Conservation (phyloP, 768 basidiomycete genomes). For the Boletus edulis region DNA sequence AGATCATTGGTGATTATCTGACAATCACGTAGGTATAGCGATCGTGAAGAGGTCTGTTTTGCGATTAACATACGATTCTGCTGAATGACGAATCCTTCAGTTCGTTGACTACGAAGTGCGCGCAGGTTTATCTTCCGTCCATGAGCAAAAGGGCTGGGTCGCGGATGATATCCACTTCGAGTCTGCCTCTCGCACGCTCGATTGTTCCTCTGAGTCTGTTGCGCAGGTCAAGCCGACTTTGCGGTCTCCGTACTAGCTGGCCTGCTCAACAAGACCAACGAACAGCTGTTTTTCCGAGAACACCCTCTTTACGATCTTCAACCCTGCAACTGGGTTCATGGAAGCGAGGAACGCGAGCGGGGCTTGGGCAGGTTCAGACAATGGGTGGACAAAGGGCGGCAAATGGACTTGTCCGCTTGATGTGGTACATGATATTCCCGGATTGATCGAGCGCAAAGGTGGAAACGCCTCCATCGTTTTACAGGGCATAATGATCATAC, state of each 20-base stretch:
- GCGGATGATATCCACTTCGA: constrained; percentile 81
- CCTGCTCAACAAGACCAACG: too few relatives aligned
- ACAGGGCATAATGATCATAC: constrained; percentile 78
- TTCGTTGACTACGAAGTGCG: constrained; percentile 81
- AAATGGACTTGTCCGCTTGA: constrained; percentile 78
- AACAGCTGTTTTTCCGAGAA: too few relatives aligned
- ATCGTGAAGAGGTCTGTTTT: constrained; percentile 62
- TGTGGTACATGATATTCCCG: constrained; percentile 74
- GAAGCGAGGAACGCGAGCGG: too few relatives aligned
- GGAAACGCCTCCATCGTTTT: constrained; percentile 41
- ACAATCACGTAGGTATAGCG: constrained; percentile 48
- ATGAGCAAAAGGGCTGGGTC: constrained; percentile 68
- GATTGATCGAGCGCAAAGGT: constrained; percentile 63
- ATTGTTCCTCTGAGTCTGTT: constrained; percentile 63
- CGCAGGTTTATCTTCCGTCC: constrained; percentile 72
- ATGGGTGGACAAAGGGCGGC: constrained; percentile 83
- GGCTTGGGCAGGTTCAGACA: constrained; percentile 58
- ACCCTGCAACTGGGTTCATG: too few relatives aligned
- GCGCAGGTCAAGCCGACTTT: too few relatives aligned
- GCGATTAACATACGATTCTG: not conserved
- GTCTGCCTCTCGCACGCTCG: constrained; percentile 73
- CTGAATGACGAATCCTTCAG: constrained; percentile 31
- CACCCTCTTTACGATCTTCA: too few relatives aligned
- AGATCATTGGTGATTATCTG: constrained; percentile 14
- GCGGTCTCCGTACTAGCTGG: too few relatives aligned